Base-by-base conservation (phyloP, 495 filamentous ascomycete species). In the Annulohypoxylon bovei region DNA sequence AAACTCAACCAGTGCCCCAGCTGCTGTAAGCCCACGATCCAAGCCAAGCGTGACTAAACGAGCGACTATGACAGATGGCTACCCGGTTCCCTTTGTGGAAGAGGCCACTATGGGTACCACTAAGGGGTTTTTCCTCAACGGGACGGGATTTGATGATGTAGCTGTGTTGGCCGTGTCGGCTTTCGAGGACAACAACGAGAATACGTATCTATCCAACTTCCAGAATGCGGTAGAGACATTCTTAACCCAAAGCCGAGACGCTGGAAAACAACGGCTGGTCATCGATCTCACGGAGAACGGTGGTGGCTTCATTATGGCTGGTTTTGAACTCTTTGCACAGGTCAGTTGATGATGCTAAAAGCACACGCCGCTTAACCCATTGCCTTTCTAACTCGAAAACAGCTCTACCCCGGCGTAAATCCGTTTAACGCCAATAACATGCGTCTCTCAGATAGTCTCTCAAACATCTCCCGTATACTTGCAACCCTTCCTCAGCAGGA, bases 251-350 rank as follows among this genome's bases (percentile, higher is more conserved):
- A 75, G 79, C 47, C 72, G 75, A 62, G 71, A 62, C 4, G 69
- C 78, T 6, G 79, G 77, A 6, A 86, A 84, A 67, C 81, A 76
- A 52, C 83, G 82, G 55, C 73, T 89, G 3, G 73, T 89, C 28
- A 85, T 90, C 52, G 87, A 90, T 61, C 65, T 90, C 1, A 76
- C 83, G 1, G 72, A 76, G n/a, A 90, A 90, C 68, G 76, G 75
- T 0, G 87, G 87, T n/a, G 88, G 88, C 14, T 76, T 72, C 30
- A 78, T 86, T 40, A 62, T 81, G 27, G 77, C 79, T 4, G 81
- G 79, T 6, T 82, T 82, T 42, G 84, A 84, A 55, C 76, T 85
- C n/a, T 78, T 84, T 47, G 81, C 81, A 4, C 53, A 75, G 22
- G 70, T 75, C 14, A 68, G 77, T 59, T 14, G 28, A 62, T 42